phyloP scores from a whole-genome alignment of 495 filamentous ascomycete genomes.

The Xylaria longipes region DNA sequence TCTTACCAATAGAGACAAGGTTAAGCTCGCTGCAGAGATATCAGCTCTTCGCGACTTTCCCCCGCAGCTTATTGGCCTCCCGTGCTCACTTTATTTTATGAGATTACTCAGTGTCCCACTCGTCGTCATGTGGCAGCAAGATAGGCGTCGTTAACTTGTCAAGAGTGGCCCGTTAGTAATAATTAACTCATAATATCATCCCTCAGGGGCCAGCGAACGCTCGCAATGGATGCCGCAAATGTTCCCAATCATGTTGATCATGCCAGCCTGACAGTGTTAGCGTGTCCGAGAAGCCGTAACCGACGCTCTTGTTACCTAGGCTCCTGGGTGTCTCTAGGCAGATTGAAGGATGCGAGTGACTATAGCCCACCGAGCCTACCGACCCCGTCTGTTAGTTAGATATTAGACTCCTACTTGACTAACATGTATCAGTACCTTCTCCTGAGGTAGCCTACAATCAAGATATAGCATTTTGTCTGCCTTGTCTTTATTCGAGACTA shows the following conservation, averaged over 20 bases:
- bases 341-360: background rate
- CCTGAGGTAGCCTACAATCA: background rate
- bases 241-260: background rate
- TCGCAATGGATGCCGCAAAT: background rate
- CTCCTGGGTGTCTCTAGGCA: background rate
- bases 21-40: background rate
- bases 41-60: background rate
- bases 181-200: background rate
- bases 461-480: background rate
- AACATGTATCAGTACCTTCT: background rate
- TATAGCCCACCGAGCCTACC: background rate
- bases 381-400: background rate
- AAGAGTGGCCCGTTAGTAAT: background rate
- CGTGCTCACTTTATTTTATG: background rate
- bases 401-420: background rate
- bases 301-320: background rate
- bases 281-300: background rate
- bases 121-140: background rate
- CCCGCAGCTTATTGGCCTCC: background rate
- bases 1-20: background rate
- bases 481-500: background rate
- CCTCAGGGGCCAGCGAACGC: background rate
- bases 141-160: background rate
- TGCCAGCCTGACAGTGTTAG: conserved; percentile 2
- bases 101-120: background rate